phyloP scores from a whole-genome alignment of 257 asterid genomes.

The Gentiana straminea region DNA sequence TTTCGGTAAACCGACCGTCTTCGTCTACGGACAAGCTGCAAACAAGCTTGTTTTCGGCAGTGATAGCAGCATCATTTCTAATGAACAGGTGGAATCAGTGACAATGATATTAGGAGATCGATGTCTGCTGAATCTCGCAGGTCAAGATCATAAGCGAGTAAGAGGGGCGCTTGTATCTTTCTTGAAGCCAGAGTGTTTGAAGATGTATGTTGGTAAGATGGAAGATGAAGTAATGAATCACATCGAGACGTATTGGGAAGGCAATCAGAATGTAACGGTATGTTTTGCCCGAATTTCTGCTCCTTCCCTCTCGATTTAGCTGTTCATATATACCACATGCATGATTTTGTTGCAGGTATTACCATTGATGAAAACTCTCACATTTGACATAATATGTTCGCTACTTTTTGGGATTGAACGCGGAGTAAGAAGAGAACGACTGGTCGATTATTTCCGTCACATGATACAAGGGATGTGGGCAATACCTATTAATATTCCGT shows the following conservation, averaged over 20 bases:
- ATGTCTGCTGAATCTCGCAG: constrained; percentile 30
- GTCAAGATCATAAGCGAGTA: constrained; percentile 42
- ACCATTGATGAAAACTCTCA: constrained; percentile 59
- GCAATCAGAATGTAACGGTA: not conserved
- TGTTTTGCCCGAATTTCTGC: too few relatives aligned
- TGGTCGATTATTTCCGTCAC: constrained; percentile 28
- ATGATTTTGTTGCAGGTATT: constrained; percentile 29
- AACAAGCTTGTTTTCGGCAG: constrained; percentile 46
- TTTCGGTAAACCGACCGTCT: constrained; percentile 50
- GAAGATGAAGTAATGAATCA: constrained; percentile 26
- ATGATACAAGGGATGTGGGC: constrained; percentile 64
- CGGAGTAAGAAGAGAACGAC: constrained; percentile 35
- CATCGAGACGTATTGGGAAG: not conserved
- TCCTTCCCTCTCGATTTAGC: too few relatives aligned
- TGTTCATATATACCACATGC: too few relatives aligned
- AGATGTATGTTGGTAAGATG: constrained; percentile 36
- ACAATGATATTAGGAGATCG: constrained; percentile 49
- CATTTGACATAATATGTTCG: constrained; percentile 72
- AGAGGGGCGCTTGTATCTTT: constrained; percentile 39
- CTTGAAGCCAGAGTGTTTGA: constrained; percentile 40
- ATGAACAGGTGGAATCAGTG: constrained; percentile 42
- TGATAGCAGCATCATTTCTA: constrained; percentile 26
- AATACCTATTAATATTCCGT: constrained; percentile 49
- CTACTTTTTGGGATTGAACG: constrained; percentile 49
- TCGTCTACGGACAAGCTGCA: constrained; percentile 50